Percentiles rank a stretch among this genome's conserved stretches.
These are phyloP conservation scores for Fragosphaeria purpurea DNA, from an alignment of 2,329 filamentous ascomycete species.

Conservation along the genomic window DNA sequence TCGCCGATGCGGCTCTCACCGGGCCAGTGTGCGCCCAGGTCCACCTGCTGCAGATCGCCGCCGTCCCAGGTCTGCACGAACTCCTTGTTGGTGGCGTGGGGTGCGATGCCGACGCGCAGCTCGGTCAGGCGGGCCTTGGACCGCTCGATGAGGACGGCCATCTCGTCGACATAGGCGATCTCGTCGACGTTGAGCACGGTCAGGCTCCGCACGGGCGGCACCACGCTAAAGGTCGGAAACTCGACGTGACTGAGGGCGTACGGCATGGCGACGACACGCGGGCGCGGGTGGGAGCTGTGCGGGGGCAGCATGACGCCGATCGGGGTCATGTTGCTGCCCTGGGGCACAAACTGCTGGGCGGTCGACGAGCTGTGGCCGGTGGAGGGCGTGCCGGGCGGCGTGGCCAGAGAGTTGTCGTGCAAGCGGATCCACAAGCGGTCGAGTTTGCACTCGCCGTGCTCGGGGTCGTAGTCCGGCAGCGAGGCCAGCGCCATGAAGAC, in stretches of 20 bases:
- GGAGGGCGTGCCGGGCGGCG: conserved; percentile 22
- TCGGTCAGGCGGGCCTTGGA: conserved; percentile 58
- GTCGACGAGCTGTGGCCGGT: conserved; percentile 17
- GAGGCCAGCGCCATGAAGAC: conserved; percentile 72
- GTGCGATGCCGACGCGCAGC: conserved; percentile 62
- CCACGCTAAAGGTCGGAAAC: conserved; percentile 68
- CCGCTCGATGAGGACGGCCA: conserved; percentile 64
- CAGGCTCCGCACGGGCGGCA: conserved; percentile 64
- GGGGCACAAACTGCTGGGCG: conserved; percentile 16
- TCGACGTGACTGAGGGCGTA: conserved; percentile 54
- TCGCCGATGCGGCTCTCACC: conserved; percentile 50
- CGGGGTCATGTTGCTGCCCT: conserved; percentile 29
- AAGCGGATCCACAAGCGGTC: conserved; percentile 72
- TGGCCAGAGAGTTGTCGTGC: conserved; percentile 59
- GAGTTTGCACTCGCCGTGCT: conserved; percentile 52
- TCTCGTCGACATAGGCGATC: conserved; percentile 71
- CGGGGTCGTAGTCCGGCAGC: conserved; percentile 49
- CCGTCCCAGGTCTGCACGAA: conserved; percentile 57
- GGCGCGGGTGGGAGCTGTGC: conserved; percentile 20
- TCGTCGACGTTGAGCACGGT: conserved; percentile 76
- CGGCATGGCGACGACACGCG: conserved; percentile 28
- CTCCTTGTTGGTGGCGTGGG: conserved; percentile 32
- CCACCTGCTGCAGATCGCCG: conserved; percentile 51
- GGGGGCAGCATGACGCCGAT: conserved; percentile 29
- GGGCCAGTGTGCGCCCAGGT: conserved; percentile 46